Percentiles rank a stretch among this genome's conserved stretches.
These are phyloP conservation scores for Solanum ossicruentum DNA, from an alignment of 257 asterid genomes.

Conservation along the genomic window DNA sequence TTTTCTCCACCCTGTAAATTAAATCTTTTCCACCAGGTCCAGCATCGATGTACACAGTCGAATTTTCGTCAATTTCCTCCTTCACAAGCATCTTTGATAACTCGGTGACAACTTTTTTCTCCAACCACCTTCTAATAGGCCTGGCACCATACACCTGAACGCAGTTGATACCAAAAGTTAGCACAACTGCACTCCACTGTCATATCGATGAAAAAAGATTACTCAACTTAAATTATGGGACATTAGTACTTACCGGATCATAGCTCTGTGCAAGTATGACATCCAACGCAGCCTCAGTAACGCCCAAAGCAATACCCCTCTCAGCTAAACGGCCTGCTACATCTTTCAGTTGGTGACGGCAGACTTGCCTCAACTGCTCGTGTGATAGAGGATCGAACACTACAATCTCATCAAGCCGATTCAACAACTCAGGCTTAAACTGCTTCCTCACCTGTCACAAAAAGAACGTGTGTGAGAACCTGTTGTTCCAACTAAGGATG, in stretches of 20 bases:
- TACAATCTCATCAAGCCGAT: constrained; percentile 76
- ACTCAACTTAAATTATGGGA: background rate
- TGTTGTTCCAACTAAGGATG: background rate
- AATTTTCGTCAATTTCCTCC: constrained; percentile 82
- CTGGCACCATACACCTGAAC: constrained; percentile 74
- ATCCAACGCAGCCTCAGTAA: constrained; percentile 62
- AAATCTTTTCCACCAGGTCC: constrained; percentile 24
- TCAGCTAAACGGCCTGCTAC: constrained; percentile 78
- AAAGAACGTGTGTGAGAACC: background rate
- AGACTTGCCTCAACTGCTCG: constrained; percentile 69
- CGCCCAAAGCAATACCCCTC: constrained; percentile 79
- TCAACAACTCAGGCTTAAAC: constrained; percentile 83
- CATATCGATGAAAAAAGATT: background rate
- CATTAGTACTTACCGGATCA: constrained; percentile 52
- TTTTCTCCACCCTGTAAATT: constrained; percentile 55
- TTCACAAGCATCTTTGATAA: constrained; percentile 69
- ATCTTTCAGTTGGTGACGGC: constrained; percentile 72
- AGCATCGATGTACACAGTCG: constrained; percentile 63
- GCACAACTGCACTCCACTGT: background rate
- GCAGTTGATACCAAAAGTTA: background rate
- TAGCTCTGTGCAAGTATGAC: constrained; percentile 64
- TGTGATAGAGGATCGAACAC: constrained; percentile 84
- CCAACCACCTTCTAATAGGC: constrained; percentile 89
- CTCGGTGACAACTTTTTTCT: constrained; percentile 75
- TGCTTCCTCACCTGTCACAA: constrained; percentile 58